phyloP scores from a whole-genome alignment of 176 grass and related monocot genomes.

The Oryza australiensis region DNA sequence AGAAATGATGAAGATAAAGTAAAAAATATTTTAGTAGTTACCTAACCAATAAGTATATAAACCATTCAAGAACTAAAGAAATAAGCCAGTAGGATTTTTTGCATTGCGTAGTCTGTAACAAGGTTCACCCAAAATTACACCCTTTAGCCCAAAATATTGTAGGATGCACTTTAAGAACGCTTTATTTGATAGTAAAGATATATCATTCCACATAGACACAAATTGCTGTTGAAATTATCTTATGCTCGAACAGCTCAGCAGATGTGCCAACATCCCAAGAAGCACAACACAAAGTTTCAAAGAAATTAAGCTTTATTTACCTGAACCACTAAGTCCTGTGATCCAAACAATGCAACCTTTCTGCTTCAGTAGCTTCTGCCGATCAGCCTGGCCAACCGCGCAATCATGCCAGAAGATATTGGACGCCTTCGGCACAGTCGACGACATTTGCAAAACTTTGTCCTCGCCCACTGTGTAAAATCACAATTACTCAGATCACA shows the following conservation, averaged over 20 bases:
- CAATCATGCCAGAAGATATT: constrained; percentile 93
- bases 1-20: not conserved
- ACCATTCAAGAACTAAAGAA: not conserved
- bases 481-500: constrained; percentile 2
- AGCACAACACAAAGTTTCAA: not conserved
- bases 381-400: constrained; percentile 60
- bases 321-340: constrained; percentile 86
- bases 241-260: not conserved
- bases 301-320: constrained; percentile 26
- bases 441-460: constrained; percentile 37
- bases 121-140: not conserved
- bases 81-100: not conserved
- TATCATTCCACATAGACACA: not conserved
- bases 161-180: not conserved
- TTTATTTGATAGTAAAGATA: not conserved
- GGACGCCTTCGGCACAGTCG: constrained; percentile 41
- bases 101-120: not conserved
- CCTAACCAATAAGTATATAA: not conserved
- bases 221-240: not conserved
- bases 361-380: constrained; percentile 70
- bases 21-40: not conserved
- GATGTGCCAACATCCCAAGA: not conserved
- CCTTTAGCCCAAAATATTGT: not conserved
- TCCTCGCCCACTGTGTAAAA: constrained; percentile 28
- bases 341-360: constrained; percentile 93